Conservation (phyloP, 2,329 filamentous ascomycete genomes). For the Colletotrichum eremochloae region DNA sequence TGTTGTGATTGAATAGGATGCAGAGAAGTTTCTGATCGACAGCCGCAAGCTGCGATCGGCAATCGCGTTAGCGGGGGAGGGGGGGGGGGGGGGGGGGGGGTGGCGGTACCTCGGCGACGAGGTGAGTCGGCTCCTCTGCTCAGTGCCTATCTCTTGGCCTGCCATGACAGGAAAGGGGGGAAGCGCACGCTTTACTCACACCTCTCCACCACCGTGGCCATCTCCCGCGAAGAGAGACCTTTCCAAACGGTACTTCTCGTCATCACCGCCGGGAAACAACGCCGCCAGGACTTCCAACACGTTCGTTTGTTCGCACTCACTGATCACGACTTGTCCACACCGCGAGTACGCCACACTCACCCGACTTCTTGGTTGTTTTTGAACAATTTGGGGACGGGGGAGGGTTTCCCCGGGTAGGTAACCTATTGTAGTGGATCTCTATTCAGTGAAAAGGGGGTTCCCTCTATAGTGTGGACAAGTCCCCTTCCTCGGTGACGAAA, state of each 20-base stretch:
- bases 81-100: too few relatives aligned
- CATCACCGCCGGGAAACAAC: not conserved
- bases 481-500: slow-evolving; percentile 4
- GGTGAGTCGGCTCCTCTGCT: not conserved
- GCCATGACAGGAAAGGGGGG: too few relatives aligned
- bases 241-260: not conserved
- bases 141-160: not conserved
- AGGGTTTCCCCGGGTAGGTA: not conserved
- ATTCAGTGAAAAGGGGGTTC: slow-evolving; percentile 13
- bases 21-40: not conserved
- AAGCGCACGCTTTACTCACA: not conserved
- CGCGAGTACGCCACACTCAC: not conserved
- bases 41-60: not conserved
- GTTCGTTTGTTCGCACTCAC: not conserved
- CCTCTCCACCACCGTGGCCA: not conserved
- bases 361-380: not conserved
- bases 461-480: not conserved
- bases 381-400: slow-evolving; percentile 8
- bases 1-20: too few relatives aligned
- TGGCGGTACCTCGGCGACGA: not conserved
- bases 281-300: not conserved
- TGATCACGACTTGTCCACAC: not conserved
- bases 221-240: not conserved
- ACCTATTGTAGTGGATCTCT: slow-evolving; percentile 21
- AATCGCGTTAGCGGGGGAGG: not conserved